Conservation (phyloP, 305 asterid genomes). For the Fraxinus velutina region DNA sequence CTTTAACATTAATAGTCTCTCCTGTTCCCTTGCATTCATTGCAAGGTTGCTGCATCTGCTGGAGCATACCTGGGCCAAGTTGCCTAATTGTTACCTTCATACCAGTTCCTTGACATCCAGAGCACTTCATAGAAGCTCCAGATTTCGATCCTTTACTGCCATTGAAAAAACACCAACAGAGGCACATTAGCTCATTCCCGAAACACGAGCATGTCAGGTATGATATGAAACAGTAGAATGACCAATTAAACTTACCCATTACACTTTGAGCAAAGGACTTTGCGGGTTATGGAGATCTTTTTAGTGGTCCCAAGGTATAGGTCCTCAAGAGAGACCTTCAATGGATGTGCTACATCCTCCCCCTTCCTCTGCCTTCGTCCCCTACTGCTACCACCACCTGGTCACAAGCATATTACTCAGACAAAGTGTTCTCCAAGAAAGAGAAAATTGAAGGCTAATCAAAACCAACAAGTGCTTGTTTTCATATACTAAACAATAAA, state of each 20-base stretch:
- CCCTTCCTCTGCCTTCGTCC: conserved; percentile 31
- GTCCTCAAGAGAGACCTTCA: conserved; percentile 43
- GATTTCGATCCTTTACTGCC: conserved; percentile 59
- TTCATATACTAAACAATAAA: not conserved
- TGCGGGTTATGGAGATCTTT: conserved; percentile 30
- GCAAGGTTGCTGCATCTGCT: conserved; percentile 50
- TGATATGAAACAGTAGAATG: not conserved
- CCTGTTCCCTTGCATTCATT: conserved; percentile 58
- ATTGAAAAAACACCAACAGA: not conserved
- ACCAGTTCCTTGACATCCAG: conserved; percentile 56
- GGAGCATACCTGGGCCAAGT: conserved; percentile 50
- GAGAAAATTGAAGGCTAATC: not conserved
- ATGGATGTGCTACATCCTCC: conserved; percentile 36
- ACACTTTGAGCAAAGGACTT: conserved; percentile 35
- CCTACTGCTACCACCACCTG: conserved; percentile 34
- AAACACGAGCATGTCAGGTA: not conserved
- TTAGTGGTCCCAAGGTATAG: conserved; percentile 35
- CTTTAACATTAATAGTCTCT: conserved; percentile 48
- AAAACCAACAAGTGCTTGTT: not conserved
- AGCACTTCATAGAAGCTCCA: conserved; percentile 40
- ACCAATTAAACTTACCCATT: conserved; percentile 27
- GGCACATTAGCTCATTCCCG: not conserved
- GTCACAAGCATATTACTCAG: not conserved
- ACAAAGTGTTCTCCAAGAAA: not conserved
- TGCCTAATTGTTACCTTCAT: conserved; percentile 33